These are phyloP conservation scores for Penicillium italicum DNA, from an alignment of 2,329 filamentous ascomycete genomes.

Conservation along the genomic window DNA sequence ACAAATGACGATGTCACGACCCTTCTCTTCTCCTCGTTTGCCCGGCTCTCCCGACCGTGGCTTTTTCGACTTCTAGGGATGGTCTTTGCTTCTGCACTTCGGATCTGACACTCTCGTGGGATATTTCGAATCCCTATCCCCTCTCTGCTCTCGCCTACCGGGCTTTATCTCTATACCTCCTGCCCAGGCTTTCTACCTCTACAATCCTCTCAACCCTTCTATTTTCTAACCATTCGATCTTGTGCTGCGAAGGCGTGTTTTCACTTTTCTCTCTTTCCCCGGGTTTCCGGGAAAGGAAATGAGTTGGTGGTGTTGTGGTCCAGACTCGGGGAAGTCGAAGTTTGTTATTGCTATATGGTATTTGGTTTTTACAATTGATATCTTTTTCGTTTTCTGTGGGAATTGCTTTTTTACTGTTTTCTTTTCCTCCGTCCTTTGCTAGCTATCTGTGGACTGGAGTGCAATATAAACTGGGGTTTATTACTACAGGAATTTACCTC, in stretches of 20 bases:
- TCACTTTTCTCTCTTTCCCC: not conserved
- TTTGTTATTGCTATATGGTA: not conserved
- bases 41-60: slow-evolving; percentile 19
- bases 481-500: not conserved
- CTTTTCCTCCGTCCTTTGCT: not conserved
- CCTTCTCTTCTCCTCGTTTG: slow-evolving; percentile 24
- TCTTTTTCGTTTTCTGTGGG: not conserved
- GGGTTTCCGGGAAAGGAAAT: not conserved
- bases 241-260: slow-evolving; percentile 7
- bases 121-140: not conserved
- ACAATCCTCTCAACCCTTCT: not conserved
- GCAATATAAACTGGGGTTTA: not conserved
- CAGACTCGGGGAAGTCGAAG: slow-evolving; percentile 5
- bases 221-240: not conserved
- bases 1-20: slow-evolving; percentile 35
- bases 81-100: slow-evolving; percentile 17
- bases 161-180: slow-evolving; percentile 1
- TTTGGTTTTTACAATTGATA: not conserved
- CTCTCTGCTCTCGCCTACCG: not conserved
- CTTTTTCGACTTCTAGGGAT: slow-evolving; percentile 24
- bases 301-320: slow-evolving; percentile 7
- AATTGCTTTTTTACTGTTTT: not conserved
- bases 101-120: slow-evolving; percentile 3
- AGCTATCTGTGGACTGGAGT: not conserved
- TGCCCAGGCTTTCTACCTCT: not conserved